Evolutionary conservation across 257 asterid genomes (phyloP).

Genomic region (Ilex asprella): DNA sequence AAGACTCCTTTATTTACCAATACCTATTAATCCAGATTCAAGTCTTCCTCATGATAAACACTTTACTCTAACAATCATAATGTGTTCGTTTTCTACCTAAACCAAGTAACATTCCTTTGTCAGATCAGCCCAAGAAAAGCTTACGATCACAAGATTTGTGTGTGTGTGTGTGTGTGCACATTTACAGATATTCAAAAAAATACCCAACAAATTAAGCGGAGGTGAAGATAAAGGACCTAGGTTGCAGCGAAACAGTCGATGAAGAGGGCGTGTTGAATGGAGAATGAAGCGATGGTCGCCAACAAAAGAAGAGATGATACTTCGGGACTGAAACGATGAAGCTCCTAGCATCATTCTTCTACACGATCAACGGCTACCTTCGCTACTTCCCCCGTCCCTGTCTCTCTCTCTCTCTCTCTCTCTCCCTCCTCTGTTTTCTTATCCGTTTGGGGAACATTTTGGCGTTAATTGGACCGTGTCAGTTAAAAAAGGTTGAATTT

Average conservation of each 20-base stretch:
- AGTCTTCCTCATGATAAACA: too few species aligned
- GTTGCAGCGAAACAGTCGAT: slow-evolving; percentile 33
- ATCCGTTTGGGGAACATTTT: too few species aligned
- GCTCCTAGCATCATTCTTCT: slow-evolving; percentile 35
- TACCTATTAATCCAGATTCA: too few species aligned
- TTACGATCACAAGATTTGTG: background rate
- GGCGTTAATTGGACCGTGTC: too few species aligned
- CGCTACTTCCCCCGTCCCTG: slow-evolving; percentile 5
- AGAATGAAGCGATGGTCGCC: slow-evolving; percentile 46
- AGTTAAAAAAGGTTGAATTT: too few species aligned
- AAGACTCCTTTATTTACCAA: too few species aligned
- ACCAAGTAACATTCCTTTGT: background rate
- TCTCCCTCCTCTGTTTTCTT: too few species aligned
- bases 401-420: too few species aligned
- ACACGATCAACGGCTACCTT: background rate
- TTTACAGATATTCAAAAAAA: too few species aligned
- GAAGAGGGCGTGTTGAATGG: slow-evolving; percentile 37
- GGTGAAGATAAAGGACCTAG: slow-evolving; percentile 35
- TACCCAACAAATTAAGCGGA: background rate
- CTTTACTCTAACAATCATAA: too few species aligned
- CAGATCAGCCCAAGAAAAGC: background rate
- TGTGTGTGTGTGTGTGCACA: background rate
- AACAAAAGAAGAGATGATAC: slow-evolving; percentile 44
- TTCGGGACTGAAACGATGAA: slow-evolving; percentile 54
- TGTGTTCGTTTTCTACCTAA: background rate